Percentiles rank a stretch among this genome's conserved stretches.
Conservation (phyloP, 306 rosid genomes). For the Coriaria nepalensis region DNA sequence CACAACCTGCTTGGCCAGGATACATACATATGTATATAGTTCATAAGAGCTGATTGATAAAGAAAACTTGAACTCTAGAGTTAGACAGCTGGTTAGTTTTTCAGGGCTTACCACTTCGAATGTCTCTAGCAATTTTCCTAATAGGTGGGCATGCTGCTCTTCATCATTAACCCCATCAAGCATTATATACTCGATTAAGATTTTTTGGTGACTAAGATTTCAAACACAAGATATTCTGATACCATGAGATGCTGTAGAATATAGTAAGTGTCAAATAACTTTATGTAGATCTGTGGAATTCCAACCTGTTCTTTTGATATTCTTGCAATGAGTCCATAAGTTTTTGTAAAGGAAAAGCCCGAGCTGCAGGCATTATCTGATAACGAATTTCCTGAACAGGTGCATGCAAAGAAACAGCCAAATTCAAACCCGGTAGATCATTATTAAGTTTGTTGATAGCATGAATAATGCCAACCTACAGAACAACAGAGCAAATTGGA, state of each 20-base stretch:
- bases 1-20: conserved; percentile 56
- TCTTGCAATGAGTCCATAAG: conserved; percentile 74
- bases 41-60: not conserved
- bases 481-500: conserved; percentile 11
- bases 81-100: conserved; percentile 2
- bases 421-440: conserved; percentile 89
- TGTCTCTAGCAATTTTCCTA: conserved; percentile 66
- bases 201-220: conserved; percentile 59
- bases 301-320: conserved; percentile 65
- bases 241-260: conserved; percentile 3
- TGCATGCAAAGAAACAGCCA: conserved; percentile 94
- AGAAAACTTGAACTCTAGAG: too few relatives aligned
- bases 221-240: conserved; percentile 3
- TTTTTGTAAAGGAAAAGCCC: conserved; percentile 84
- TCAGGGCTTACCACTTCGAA: conserved; percentile 67
- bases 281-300: not conserved
- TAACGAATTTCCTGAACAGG: conserved; percentile 88
- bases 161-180: conserved; percentile 91
- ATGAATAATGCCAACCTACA: conserved; percentile 84
- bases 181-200: conserved; percentile 96
- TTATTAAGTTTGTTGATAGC: conserved; percentile 74
- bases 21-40: not conserved
- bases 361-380: conserved; percentile 98
- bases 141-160: conserved; percentile 81
- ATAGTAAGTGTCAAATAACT: not conserved